Evolutionary conservation across 768 basidiomycete species (phyloP).

Genomic region (Coprinopsis cinerea): DNA sequence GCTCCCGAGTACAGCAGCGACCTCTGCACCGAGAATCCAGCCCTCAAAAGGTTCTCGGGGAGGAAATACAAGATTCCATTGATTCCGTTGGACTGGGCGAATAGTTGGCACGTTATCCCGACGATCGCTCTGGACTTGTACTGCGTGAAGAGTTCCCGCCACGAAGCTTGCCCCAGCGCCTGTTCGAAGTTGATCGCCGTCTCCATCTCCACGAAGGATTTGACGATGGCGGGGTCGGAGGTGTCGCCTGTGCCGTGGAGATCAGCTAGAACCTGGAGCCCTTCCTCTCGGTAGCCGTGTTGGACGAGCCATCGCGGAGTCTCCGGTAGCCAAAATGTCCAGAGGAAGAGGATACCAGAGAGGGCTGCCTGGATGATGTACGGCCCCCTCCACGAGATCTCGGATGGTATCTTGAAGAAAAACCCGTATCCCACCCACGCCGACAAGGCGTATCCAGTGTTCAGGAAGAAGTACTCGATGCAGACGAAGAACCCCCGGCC

Average conservation of each 20-base stretch:
- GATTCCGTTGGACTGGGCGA: constrained; percentile 52
- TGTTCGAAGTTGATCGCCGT: constrained; percentile 27
- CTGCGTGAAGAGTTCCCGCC: constrained; percentile 44
- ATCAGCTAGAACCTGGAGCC: constrained; percentile 48
- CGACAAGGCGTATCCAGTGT: constrained; percentile 42
- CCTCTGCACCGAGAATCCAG: constrained; percentile 39
- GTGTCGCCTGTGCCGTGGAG: constrained; percentile 47
- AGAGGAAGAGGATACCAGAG: constrained; percentile 38
- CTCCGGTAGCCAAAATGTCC: constrained; percentile 46
- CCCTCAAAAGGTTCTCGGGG: constrained; percentile 44
- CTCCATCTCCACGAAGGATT: constrained; percentile 41
- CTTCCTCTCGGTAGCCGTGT: constrained; percentile 46
- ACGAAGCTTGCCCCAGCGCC: constrained; percentile 26
- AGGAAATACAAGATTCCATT: constrained; percentile 55
- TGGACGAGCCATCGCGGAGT: constrained; percentile 52
- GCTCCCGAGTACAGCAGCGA: constrained; percentile 42
- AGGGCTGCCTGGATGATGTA: constrained; percentile 49
- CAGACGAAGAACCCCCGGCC: constrained; percentile 48
- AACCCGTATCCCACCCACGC: constrained; percentile 47
- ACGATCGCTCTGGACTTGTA: constrained; percentile 45
- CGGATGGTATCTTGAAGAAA: constrained; percentile 37
- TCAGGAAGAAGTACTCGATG: constrained; percentile 49
- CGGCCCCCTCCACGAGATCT: constrained; percentile 52
- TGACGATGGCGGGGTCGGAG: constrained; percentile 34
- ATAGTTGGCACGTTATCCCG: constrained; percentile 50